A percentile compares a stretch with the other conserved stretches of the same genome.
phyloP scores from a whole-genome alignment of 306 rosid species.

The Fragaria vesca region DNA sequence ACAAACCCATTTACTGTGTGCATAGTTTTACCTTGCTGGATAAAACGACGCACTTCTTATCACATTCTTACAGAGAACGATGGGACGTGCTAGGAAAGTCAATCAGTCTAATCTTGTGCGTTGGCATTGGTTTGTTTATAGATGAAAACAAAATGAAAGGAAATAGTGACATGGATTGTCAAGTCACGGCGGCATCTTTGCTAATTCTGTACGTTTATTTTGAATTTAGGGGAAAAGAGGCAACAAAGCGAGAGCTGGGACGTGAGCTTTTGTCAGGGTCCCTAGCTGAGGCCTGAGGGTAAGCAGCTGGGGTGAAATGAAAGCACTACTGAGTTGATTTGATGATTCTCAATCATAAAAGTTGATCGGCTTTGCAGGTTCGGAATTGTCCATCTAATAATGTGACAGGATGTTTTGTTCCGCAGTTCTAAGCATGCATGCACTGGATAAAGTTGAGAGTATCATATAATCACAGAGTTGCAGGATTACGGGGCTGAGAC shows the following conservation, averaged over 20 bases:
- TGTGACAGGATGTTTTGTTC: not conserved
- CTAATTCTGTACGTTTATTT: not conserved
- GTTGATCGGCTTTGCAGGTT: conserved; percentile 1
- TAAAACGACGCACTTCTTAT: not conserved
- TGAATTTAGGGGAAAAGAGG: not conserved
- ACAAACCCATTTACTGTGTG: not conserved
- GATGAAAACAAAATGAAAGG: not conserved
- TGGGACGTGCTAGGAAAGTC: conserved; percentile 31
- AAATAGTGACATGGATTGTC: not conserved
- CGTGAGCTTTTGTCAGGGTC: conserved; percentile 6
- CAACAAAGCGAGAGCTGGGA: not conserved
- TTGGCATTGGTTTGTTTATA: not conserved
- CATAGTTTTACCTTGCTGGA: not conserved
- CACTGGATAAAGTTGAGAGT: not conserved
- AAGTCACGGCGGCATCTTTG: conserved; percentile 3
- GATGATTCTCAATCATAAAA: not conserved
- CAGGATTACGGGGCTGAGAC: too few species aligned
- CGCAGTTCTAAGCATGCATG: not conserved
- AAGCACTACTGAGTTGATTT: not conserved
- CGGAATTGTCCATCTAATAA: not conserved
- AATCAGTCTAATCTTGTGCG: conserved; percentile 26
- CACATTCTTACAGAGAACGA: conserved; percentile 8
- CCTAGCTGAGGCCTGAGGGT: not conserved
- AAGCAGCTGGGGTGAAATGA: not conserved
- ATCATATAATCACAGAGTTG: too few species aligned